Evolutionary conservation across 2,329 filamentous ascomycete genomes (phyloP), one percentile per base, ranked within the genome.

Genomic region (Blastomyces emzantsi): DNA sequence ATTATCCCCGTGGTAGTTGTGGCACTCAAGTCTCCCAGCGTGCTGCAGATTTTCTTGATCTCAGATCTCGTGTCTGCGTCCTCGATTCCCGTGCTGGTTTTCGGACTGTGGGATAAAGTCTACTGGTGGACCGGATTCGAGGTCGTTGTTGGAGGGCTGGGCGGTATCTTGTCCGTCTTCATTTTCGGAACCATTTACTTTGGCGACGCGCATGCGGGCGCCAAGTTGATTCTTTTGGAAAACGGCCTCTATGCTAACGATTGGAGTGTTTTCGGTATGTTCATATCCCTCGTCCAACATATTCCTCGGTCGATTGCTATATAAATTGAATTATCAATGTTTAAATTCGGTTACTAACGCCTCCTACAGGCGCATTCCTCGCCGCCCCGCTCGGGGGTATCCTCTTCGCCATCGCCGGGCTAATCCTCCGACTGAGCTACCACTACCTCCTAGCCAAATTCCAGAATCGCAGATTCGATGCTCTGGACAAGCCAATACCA

Each of bases 121-220:
- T 90, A 89, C 77, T 92, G 85, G 80, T 90, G 89, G 86, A 84
- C 86, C 54, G 90, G 90, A 19, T 89, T 90, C 70, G 90, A 94
- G 75, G 89, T 93, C 36, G 85, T 94, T 19, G 82, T 88, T 39
- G 90, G 89, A 63, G 88, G 89, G 0, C 80, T 93, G 0, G 90
- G 90, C 11, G 90, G 90, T 22, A 85, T 94, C 62, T 74, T 94
- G 28, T 87, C 87, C 13, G 88, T 94, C 66, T 94, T 92, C 78
- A 81, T 93, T 70, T 94, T 92, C 68, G 90, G 90, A 4, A 80
- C 87, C 17, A 83, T 91, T 65, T 94, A 92, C 79, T 92, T 89
- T 72, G 88, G 87, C 57, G 82, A 86, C 70, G 86, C 84, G 1
- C 72, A 80, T 62, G 71, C 81, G 7, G 90, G 88, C 5, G 87